Conservation (phyloP, 139 green algal species). For the Haematococcus lacustris region DNA sequence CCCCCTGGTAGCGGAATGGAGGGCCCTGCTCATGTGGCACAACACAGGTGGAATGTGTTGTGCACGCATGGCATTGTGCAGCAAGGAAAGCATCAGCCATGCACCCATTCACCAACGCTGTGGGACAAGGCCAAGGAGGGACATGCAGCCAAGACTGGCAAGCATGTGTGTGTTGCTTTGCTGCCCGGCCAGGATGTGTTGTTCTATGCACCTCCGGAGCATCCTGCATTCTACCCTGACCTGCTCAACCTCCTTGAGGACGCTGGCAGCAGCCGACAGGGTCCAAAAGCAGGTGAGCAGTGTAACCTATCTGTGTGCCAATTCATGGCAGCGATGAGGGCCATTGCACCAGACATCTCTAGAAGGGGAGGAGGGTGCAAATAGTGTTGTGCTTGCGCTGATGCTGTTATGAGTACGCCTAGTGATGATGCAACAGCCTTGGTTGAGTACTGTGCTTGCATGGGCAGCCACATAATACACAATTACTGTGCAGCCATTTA, state of each 20-base stretch:
- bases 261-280: not conserved
- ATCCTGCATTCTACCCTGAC: conserved; percentile 73
- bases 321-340: no score
- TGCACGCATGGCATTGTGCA: not conserved
- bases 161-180: not conserved
- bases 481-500: no score
- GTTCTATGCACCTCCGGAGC: conserved; percentile 79
- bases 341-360: no score
- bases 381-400: no score
- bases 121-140: not conserved
- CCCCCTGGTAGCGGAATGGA: not conserved
- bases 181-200: conserved; percentile 48
- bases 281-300: no score
- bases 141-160: not conserved
- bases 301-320: no score
- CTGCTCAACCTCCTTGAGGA: conserved; percentile 58
- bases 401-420: no score
- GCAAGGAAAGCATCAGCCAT: not conserved
- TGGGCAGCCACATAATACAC: no score
- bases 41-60: conserved; percentile 6
- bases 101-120: not conserved
- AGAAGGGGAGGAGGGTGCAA: no score
- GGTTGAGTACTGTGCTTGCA: no score
- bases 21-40: not conserved
- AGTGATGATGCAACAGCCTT: no score